Percentiles rank a stretch among this genome's conserved stretches.
phyloP scores from a whole-genome alignment of 768 basidiomycete genomes.

The Boletus bicolor region DNA sequence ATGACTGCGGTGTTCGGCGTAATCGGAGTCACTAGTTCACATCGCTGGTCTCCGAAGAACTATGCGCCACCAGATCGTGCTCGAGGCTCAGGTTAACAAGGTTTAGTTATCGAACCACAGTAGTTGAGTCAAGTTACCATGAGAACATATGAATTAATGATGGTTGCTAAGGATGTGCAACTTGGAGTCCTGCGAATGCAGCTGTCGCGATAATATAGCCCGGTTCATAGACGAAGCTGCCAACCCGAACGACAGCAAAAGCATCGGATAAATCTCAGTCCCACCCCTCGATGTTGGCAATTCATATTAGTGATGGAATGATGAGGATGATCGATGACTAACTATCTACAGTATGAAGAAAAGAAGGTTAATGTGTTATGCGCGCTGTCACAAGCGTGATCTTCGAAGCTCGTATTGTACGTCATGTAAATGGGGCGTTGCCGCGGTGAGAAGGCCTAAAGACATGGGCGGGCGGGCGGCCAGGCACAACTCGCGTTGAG shows the following conservation, averaged over 20 bases:
- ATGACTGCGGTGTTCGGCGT: slow-evolving; percentile 4
- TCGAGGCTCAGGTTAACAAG: not conserved
- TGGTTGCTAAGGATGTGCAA: slow-evolving; percentile 16
- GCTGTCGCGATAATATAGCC: too few relatives aligned
- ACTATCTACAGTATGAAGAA: slow-evolving; percentile 11
- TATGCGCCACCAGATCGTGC: not conserved
- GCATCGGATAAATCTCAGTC: not conserved
- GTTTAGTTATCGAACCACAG: slow-evolving; percentile 14
- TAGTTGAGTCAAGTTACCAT: slow-evolving; percentile 9
- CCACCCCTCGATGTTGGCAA: not conserved
- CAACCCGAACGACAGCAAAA: not conserved
- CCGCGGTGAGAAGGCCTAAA: slow-evolving; percentile 7
- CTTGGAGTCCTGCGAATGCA: not conserved
- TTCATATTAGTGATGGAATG: slow-evolving; percentile 1
- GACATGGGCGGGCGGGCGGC: not conserved
- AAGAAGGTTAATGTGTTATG: not conserved
- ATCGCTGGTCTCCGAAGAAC: not conserved
- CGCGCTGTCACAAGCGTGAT: not conserved
- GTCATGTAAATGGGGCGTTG: slow-evolving; percentile 8
- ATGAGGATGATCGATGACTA: not conserved
- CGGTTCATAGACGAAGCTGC: not conserved
- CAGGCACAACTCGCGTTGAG: not conserved
- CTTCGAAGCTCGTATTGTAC: not conserved
- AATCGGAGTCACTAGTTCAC: not conserved
- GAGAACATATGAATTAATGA: slow-evolving; percentile 5